Percentiles rank a stretch among this genome's conserved stretches.
Conservation (phyloP, 2,329 filamentous ascomycete species). For the Claviceps sp. region DNA sequence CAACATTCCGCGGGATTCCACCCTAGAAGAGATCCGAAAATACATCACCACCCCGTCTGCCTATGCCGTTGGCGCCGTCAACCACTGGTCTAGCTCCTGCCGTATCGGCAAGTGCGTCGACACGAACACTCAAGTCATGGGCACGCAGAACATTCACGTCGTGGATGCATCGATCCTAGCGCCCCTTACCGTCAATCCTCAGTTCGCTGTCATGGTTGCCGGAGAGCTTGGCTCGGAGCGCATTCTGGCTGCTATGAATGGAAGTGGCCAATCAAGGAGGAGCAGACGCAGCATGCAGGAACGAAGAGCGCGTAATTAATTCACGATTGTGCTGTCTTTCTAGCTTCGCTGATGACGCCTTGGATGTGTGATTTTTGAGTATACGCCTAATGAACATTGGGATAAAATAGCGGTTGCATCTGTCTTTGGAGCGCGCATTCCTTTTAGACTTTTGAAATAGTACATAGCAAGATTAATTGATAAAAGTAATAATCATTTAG, state of each 20-base stretch:
- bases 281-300: neutral
- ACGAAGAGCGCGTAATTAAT: neutral
- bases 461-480: no score
- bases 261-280: neutral
- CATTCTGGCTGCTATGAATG: conserved; percentile 16
- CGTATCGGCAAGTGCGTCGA: conserved; percentile 37
- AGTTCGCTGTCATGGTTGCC: conserved; percentile 40
- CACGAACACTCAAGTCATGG: conserved; percentile 29
- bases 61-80: conserved; percentile 36
- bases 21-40: conserved; percentile 30
- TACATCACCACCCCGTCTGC: conserved; percentile 34
- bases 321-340: no score
- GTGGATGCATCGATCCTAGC: conserved; percentile 36
- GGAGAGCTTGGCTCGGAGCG: conserved; percentile 37
- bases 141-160: conserved; percentile 36
- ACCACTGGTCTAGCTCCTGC: conserved; percentile 41
- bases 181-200: conserved; percentile 39
- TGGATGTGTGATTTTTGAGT: no score
- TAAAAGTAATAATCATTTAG: no score
- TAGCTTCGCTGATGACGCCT: no score
- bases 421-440: no score
- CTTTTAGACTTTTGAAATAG: no score
- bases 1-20: conserved; percentile 32
- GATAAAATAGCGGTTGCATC: no score
- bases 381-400: no score